Evolutionary conservation across 1,139 yeast genomes (phyloP), one percentile per base, ranked within the genome.

Genomic region (Diutina scorzettiae): DNA sequence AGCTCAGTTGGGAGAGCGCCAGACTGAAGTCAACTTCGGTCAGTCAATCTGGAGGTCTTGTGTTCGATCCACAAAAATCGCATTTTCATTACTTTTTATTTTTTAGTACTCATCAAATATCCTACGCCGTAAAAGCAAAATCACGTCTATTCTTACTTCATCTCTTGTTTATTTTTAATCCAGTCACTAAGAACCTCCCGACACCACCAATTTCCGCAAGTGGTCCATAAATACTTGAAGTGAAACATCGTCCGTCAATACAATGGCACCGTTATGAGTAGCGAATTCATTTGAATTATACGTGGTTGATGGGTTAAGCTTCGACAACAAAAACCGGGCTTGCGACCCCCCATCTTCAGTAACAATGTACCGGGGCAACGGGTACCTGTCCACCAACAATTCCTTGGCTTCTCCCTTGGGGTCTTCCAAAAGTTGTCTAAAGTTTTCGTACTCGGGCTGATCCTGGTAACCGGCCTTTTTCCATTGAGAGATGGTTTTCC

Each of bases 271-370:
- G 42, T 73, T 69, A n/a, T 34, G 27, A 44, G 70, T 64, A n/a
- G 31, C 33, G 45, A 69, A 62, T 51, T 76, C 81, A 49, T 72
- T 67, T 46, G 71, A 70, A 55, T 75, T 80, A 61, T 82, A 84
- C 37, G 91, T 81, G 49, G 85, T 85, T 41, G 95, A 81, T 41
- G 98, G 97, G 61, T 91, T 91, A 61, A 91, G 77, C 65, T 86
- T 89, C 41, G 96, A 85, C 58, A 86, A 78, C 63, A 91, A 73
- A 73, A 91, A 91, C 67, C 98, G 81, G 2, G 97, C 97, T 67
- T 91, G 98, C 24, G 96, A 87, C 43, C 96, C 96, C 55, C 97
- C 96, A 53, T 87, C 96, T 58, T 89, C 96, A 44, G 96, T 87
- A 53, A 89, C 96, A 52, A 89, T 86, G 59, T 85, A 91, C 64